phyloP scores from a whole-genome alignment of 1,139 yeast species.

The Geotrichum siamense region DNA sequence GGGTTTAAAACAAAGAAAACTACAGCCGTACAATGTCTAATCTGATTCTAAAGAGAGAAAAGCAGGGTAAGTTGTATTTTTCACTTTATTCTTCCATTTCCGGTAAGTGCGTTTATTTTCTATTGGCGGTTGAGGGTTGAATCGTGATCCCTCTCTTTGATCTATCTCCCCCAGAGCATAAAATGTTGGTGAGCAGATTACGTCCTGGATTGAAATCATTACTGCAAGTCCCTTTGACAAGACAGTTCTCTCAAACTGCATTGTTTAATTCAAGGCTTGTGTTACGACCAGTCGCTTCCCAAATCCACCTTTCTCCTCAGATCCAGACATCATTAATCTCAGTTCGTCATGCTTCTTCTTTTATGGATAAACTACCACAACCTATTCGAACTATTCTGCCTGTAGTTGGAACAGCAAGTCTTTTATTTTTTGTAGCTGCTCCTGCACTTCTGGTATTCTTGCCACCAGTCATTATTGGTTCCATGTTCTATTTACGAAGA shows the following conservation, averaged over 20 bases:
- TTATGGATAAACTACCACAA: constrained; percentile 12
- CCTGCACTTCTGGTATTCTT: constrained; percentile 23
- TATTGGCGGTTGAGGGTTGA: too few species aligned
- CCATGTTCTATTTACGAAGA: constrained; percentile 23
- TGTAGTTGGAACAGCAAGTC: constrained; percentile 13
- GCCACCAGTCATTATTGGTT: constrained; percentile 25
- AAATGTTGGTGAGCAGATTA: background rate
- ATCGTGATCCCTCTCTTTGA: too few species aligned
- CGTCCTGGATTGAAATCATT: background rate
- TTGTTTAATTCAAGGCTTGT: background rate
- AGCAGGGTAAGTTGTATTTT: too few species aligned
- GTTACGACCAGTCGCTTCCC: background rate
- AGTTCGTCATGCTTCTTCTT: background rate
- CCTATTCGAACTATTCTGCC: constrained; percentile 16
- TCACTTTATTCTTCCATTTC: too few species aligned
- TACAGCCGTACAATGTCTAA: too few species aligned
- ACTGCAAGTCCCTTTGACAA: too few species aligned
- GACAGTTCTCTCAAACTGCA: background rate
- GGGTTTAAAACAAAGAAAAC: too few species aligned
- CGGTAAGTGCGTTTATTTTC: too few species aligned
- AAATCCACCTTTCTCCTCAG: background rate
- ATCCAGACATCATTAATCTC: background rate
- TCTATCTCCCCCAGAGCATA: too few species aligned
- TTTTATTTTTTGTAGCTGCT: constrained; percentile 24
- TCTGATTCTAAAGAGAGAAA: too few species aligned